Base-by-base conservation (phyloP, 192 early-diverging fungal species). In the Umbelopsis vinacea region DNA sequence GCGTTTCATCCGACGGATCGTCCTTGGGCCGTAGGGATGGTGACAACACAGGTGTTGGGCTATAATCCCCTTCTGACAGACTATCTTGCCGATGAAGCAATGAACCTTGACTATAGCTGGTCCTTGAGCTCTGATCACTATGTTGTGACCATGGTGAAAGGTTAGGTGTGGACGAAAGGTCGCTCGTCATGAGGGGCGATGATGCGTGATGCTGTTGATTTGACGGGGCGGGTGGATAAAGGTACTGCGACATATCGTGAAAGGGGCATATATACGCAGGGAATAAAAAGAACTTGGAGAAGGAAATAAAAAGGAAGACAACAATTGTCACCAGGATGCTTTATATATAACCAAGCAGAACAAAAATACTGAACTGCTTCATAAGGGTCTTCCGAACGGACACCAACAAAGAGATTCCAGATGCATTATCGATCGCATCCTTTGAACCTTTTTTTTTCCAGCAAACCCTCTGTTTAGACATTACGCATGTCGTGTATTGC, bases 41-140 rank as follows among this genome's bases (percentile, higher is more conserved):
- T 63, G 57, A 63, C 57, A 63, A 17, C 3, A 63, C 57, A 29
- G 57, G 57, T 29, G 57, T 63, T 26, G 57, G 57, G 33, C 57
- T 38, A 0, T 29, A 22, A 19, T 63, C 57, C 15, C 26, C 57
- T 35, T 63, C 57, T 37, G 57, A 63, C 33, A 63, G 26, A 63
- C 57, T 63, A 12, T 37, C 57, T 19, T 63, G 57, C 33, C 26
- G 57, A 0, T 37, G 57, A 11, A 12, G 57, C 5, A 11, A 35
- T 63, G 29, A 19, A 3, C 0, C 2, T 17, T 63, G 57, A 37
- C 57, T 33, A 19, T 29, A n/a, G 33, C 33, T 35, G 26, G 29
- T 37, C 9, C 26, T 9, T 37, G 29, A 35, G n/a, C 57, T 63
- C 2, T 19, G 12, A 15, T 35, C 57, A 63, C 57, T 63, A 35